Base-by-base conservation (phyloP, 2,329 filamentous ascomycete genomes). In the Helotiales sp. region DNA sequence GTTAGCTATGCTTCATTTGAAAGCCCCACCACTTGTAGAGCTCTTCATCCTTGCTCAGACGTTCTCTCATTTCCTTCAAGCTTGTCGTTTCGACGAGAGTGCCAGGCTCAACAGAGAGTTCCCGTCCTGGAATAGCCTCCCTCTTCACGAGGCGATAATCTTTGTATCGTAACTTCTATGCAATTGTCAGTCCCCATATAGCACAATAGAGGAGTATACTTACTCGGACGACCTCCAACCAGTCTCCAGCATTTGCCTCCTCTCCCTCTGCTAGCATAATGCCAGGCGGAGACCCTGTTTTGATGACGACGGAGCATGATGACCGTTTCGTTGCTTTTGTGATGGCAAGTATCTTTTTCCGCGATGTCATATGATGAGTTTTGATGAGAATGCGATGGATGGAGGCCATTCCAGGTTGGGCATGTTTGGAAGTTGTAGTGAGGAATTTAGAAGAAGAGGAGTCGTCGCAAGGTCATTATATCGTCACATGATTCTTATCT, bases 301-400 rank as follows among this genome's bases (percentile, higher is more conserved):
- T 82, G 3, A 92, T 75, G 1, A 88, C 83, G 63, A 82, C 87
- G 51, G 86, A 81, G 55, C 84, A 75, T 63, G 82, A 76, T 47
- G 81, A 77, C 30, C 82, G 78, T 6, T 87, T 85, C 3, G 83
- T 81, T 2, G 86, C 84, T 71, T 88, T 87, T 51, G 79, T 83
- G 22, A 93, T 78, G 55, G 78, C 78, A 25, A 78, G 75, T 44
- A 87, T 79, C 69, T 93, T 93, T 70, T 91, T 91, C 63, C 88
- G 86, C 0, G 87, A 91, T 3, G 88, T 92, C 68, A 93, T 91
- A 71, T 93, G 89, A 66, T 93, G 89, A 0, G 89, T 93, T 52
- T 88, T 83, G 59, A 93, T 90, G 46, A 93, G 76, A 29, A 87
- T 82, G 69, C 67, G 65, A 10, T 59, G 48, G 10, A 59, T 30